Conservation (phyloP, 2,329 filamentous ascomycete genomes). For the Nigrograna mackinnonii region DNA sequence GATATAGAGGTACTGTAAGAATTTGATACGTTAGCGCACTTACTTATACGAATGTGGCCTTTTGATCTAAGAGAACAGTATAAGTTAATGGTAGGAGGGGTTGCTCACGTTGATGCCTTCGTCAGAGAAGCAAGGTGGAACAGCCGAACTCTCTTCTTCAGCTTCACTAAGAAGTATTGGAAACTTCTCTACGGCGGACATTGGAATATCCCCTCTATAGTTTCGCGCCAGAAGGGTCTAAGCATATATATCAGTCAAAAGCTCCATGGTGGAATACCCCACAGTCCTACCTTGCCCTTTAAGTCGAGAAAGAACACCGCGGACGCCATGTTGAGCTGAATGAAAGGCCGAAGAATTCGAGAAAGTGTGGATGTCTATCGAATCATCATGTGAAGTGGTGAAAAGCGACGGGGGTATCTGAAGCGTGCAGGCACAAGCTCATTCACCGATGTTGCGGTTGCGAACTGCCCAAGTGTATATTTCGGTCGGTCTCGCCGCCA, state of each 20-base stretch:
- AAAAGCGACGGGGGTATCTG: constrained; percentile 9
- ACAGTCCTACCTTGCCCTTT: constrained; percentile 88
- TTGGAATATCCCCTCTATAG: constrained; percentile 97
- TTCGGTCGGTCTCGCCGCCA: too few relatives aligned
- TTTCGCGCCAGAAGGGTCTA: constrained; percentile 98
- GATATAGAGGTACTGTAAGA: constrained; percentile 88
- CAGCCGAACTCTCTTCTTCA: constrained; percentile 97
- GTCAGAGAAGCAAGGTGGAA: constrained; percentile 96
- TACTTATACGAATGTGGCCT: too few relatives aligned
- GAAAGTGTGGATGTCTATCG: constrained; percentile 11
- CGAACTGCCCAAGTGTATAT: too few relatives aligned
- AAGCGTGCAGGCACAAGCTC: too few relatives aligned
- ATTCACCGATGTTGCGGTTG: too few relatives aligned
- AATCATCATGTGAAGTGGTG: constrained; percentile 20
- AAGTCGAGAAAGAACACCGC: constrained; percentile 98
- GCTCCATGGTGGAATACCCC: constrained; percentile 20
- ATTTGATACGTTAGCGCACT: too few relatives aligned
- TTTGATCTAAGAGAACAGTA: too few relatives aligned
- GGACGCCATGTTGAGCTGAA: constrained; percentile 74
- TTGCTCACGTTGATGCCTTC: constrained; percentile 90
- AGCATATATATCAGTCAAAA: constrained; percentile 26
- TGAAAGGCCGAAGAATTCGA: constrained; percentile 3
- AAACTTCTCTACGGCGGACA: constrained; percentile 99
- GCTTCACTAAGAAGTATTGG: constrained; percentile 94
- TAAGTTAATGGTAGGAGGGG: constrained; percentile 1